phyloP scores from a whole-genome alignment of 2,329 filamentous ascomycete species.

The Sporothrix brasiliensis region DNA sequence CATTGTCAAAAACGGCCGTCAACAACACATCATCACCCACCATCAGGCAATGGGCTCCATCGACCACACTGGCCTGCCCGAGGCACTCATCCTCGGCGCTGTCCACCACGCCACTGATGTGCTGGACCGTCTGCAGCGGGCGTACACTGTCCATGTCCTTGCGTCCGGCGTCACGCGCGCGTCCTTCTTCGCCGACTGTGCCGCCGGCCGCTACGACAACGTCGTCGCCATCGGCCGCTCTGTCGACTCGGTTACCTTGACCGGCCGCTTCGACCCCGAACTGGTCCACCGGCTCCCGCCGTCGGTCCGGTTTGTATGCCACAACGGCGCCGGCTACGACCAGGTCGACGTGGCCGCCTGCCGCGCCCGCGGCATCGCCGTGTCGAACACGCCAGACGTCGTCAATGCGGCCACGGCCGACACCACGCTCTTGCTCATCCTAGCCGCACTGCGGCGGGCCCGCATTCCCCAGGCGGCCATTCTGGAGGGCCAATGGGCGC shows the following conservation, averaged over 20 bases:
- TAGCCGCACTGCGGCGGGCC: constrained; percentile 67
- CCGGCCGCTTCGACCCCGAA: constrained; percentile 24
- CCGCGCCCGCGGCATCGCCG: constrained; percentile 58
- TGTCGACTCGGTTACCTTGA: background rate
- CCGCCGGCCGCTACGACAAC: constrained; percentile 14
- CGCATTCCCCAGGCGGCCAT: constrained; percentile 49
- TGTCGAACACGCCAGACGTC: constrained; percentile 69
- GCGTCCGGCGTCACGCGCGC: constrained; percentile 51
- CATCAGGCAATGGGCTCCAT: constrained; percentile 32
- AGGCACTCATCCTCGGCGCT: constrained; percentile 16
- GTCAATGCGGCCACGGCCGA: constrained; percentile 74
- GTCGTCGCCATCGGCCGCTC: constrained; percentile 28
- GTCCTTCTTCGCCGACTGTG: constrained; percentile 2
- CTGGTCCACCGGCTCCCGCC: constrained; percentile 19
- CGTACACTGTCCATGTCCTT: constrained; percentile 53
- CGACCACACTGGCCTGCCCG: background rate
- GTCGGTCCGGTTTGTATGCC: constrained; percentile 40
- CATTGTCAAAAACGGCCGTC: no score
- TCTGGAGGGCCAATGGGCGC: constrained; percentile 43
- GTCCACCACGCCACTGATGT: constrained; percentile 6
- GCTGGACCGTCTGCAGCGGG: constrained; percentile 44
- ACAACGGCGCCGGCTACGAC: constrained; percentile 61
- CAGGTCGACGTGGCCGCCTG: constrained; percentile 68
- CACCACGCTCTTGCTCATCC: constrained; percentile 68
- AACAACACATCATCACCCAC: constrained; percentile 45